These are phyloP conservation scores for Berkeleyomyces rouxiae DNA, from an alignment of 2,329 filamentous ascomycete genomes.

Conservation along the genomic window DNA sequence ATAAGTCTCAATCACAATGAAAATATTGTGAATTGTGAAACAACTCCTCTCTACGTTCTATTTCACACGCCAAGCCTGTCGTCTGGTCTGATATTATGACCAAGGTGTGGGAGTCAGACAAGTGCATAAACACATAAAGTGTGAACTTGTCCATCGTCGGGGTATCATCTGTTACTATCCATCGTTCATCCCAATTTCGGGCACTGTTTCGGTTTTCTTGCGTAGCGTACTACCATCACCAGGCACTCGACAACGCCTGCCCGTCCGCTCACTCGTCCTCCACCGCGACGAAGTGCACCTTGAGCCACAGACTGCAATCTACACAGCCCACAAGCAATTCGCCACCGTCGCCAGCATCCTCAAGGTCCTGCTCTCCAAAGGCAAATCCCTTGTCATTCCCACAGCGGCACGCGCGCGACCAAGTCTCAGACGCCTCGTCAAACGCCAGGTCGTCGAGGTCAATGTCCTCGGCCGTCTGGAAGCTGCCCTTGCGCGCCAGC, in stretches of 20 bases:
- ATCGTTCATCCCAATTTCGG: background rate
- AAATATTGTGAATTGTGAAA: background rate
- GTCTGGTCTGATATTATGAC: background rate
- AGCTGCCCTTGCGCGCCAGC: slow-evolving; percentile 23
- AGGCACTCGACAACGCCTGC: background rate
- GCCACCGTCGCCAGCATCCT: slow-evolving; percentile 39
- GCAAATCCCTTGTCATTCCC: slow-evolving; percentile 45
- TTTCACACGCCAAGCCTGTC: background rate
- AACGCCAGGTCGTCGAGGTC: slow-evolving; percentile 48
- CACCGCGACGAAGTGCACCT: slow-evolving; percentile 44
- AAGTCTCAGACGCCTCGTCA: slow-evolving; percentile 31
- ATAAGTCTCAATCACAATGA: background rate
- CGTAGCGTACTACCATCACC: background rate
- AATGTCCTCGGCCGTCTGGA: slow-evolving; percentile 44
- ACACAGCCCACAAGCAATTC: slow-evolving; percentile 48
- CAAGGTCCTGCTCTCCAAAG: slow-evolving; percentile 41
- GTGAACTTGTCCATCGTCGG: too few relatives aligned
- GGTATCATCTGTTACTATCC: background rate
- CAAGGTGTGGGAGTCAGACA: background rate
- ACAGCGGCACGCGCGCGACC: slow-evolving; percentile 45
- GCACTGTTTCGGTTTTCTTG: background rate
- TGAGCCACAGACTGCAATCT: slow-evolving; percentile 51
- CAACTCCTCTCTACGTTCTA: background rate
- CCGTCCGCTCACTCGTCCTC: slow-evolving; percentile 17
- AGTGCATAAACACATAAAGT: background rate